Conservation (phyloP, 1,284 basidiomycete species). For the Cronartium quercuum region DNA sequence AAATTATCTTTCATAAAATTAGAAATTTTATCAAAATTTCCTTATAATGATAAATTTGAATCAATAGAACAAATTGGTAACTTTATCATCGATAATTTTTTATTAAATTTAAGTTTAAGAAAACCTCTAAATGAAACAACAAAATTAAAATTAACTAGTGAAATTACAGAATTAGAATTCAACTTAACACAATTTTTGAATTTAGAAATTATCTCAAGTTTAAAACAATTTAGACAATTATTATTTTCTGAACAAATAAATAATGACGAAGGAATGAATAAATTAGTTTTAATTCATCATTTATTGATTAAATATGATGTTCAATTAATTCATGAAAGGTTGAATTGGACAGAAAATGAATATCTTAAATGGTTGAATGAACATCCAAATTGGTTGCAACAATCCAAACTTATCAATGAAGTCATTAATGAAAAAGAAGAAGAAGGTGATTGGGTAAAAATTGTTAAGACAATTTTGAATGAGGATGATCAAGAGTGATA, state of each 20-base stretch:
- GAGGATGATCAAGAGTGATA: too few species aligned
- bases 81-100: constrained; percentile 67
- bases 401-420: too few species aligned
- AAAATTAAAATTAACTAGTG: constrained; percentile 81
- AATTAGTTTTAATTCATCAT: constrained; percentile 1
- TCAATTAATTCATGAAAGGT: constrained; percentile 72
- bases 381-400: constrained; percentile 25
- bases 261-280: background rate
- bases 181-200: constrained; percentile 54
- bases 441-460: background rate
- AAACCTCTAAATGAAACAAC: constrained; percentile 79
- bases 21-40: background rate
- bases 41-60: too few species aligned
- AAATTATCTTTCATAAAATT: background rate
- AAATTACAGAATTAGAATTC: constrained; percentile 94
- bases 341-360: constrained; percentile 86
- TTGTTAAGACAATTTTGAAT: too few species aligned
- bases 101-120: constrained; percentile 80
- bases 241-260: background rate
- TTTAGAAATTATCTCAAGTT: constrained; percentile 71
- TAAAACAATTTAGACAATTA: constrained; percentile 68
- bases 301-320: background rate
- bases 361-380: constrained; percentile 63
- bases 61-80: constrained; percentile 60
- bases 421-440: background rate